These are phyloP conservation scores for Sporothrix brunneoviolacea DNA, from an alignment of 2,329 filamentous ascomycete genomes.

Conservation along the genomic window DNA sequence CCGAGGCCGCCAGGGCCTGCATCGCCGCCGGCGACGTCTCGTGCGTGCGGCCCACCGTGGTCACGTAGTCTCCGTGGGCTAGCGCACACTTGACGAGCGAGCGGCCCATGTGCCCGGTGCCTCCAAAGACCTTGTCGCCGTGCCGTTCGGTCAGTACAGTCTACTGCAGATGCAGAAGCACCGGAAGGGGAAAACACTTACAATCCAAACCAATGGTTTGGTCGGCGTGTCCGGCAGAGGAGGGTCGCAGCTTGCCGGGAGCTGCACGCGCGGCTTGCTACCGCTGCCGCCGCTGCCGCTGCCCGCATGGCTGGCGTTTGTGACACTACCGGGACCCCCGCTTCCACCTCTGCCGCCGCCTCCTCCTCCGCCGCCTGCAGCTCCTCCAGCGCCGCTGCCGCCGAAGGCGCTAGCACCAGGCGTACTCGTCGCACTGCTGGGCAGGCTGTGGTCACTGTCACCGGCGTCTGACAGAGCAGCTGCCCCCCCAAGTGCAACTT, in stretches of 20 bases:
- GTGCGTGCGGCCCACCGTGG: constrained; percentile 75
- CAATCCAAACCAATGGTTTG: constrained; percentile 81
- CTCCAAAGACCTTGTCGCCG: constrained; percentile 69
- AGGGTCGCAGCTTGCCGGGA: constrained; percentile 82
- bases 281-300: background rate
- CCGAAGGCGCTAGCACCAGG: background rate
- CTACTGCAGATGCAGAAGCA: background rate
- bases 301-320: background rate
- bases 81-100: constrained; percentile 80
- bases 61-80: constrained; percentile 73
- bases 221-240: constrained; percentile 63
- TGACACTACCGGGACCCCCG: background rate
- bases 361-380: background rate
- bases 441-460: background rate
- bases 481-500: background rate
- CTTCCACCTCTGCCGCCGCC: background rate
- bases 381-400: background rate
- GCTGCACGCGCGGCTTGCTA: constrained; percentile 42
- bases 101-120: constrained; percentile 93
- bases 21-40: constrained; percentile 70
- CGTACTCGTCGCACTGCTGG: constrained; percentile 3
- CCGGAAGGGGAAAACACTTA: constrained; percentile 36
- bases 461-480: background rate
- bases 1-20: constrained; percentile 49
- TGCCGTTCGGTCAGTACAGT: background rate